Conservation (phyloP, 164 flowering plant genomes). For the Tinospora cordifolia region DNA sequence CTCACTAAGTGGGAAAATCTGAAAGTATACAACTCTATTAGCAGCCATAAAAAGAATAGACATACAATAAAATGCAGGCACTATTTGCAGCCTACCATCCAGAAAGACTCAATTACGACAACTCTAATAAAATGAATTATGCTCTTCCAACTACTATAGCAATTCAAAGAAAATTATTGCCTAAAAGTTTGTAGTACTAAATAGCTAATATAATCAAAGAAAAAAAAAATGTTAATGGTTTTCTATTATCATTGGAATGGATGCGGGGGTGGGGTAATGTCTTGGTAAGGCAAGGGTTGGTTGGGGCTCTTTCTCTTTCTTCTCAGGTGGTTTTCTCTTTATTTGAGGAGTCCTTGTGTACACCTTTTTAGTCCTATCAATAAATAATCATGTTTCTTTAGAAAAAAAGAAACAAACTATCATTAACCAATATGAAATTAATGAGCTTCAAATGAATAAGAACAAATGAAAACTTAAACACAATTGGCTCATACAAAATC, state of each 20-base stretch:
- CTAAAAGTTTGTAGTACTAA: background rate
- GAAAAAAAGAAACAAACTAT: background rate
- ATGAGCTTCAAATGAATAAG: background rate
- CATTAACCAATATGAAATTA: background rate
- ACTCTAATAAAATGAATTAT: background rate
- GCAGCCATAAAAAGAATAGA: background rate
- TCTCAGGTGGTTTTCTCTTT: no score
- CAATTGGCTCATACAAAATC: background rate
- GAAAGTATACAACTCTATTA: conserved; percentile 18
- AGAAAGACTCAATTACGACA: no score
- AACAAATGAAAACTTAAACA: no score
- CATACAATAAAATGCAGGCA: background rate
- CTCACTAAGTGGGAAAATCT: conserved; percentile 71
- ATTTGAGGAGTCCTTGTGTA: no score
- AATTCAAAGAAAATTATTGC: background rate
- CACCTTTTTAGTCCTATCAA: no score
- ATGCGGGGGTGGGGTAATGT: no score
- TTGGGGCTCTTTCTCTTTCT: no score
- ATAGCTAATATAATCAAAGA: background rate
- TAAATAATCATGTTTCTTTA: no score
- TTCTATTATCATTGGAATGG: no score
- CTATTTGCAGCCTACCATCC: no score
- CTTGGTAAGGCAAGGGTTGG: no score
- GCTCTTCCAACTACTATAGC: background rate
- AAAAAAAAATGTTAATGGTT: background rate